Evolutionary conservation across 1,284 basidiomycete genomes (phyloP).

Genomic region (Amylostereum areolatum): DNA sequence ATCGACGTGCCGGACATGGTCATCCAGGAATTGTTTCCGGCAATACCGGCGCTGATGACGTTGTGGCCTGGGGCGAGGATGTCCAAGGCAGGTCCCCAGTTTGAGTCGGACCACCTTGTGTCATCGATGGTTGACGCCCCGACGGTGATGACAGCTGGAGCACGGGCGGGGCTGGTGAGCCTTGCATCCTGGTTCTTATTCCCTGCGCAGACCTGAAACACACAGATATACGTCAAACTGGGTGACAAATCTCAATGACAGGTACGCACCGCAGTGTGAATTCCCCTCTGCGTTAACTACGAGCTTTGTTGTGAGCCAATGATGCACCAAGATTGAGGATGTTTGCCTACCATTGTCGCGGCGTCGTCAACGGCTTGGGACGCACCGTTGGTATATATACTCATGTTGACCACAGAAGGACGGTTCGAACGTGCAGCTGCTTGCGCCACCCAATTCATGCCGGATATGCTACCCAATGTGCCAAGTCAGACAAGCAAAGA

Average conservation of each 20-base stretch:
- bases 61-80: constrained; percentile 29
- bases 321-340: too few relatives aligned
- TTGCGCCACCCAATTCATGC: constrained; percentile 34
- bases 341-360: constrained; percentile 52
- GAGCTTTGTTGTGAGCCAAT: too few relatives aligned
- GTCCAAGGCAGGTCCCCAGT: constrained; percentile 28
- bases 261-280: too few relatives aligned
- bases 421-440: constrained; percentile 43
- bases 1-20: too few relatives aligned
- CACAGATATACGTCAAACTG: too few relatives aligned
- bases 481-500: too few relatives aligned
- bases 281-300: too few relatives aligned
- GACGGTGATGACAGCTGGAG: too few relatives aligned
- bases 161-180: neutral
- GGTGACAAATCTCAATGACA: too few relatives aligned
- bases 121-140: too few relatives aligned
- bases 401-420: constrained; percentile 68
- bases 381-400: constrained; percentile 61
- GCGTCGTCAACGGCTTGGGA: constrained; percentile 58
- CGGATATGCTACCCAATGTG: constrained; percentile 54
- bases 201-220: constrained; percentile 13
- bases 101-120: constrained; percentile 30
- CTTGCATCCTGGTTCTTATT: constrained; percentile 19
- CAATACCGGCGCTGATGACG: constrained; percentile 27
- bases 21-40: constrained; percentile 21